Percentiles rank a stretch among this genome's conserved stretches.
These are phyloP conservation scores for Exophiala sideris DNA, from an alignment of 2,329 filamentous ascomycete species.

Conservation along the genomic window DNA sequence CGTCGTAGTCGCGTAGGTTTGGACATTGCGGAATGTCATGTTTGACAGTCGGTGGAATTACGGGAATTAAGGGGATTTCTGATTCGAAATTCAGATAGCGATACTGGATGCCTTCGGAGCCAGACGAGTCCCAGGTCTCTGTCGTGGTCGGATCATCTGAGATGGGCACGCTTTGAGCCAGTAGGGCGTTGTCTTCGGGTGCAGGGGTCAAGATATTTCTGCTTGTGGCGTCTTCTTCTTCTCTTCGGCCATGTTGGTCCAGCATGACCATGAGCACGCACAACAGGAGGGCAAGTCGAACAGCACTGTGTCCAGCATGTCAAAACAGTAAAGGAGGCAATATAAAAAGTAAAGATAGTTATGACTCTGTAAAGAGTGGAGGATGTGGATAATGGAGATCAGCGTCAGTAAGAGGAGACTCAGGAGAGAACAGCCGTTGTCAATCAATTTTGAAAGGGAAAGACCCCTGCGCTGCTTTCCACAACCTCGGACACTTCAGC, in stretches of 20 bases:
- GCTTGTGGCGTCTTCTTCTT: slow-evolving; percentile 2
- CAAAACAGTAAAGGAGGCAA: background rate
- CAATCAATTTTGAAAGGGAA: no score
- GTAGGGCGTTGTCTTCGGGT: background rate
- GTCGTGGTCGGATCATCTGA: slow-evolving; percentile 1
- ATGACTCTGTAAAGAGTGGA: no score
- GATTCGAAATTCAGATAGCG: slow-evolving; percentile 26
- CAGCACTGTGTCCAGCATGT: no score
- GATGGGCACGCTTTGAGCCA: slow-evolving; percentile 9
- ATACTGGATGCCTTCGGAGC: slow-evolving; percentile 19
- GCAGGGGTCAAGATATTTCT: background rate
- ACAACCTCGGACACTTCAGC: no score
- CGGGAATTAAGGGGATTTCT: slow-evolving; percentile 19
- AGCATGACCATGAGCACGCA: no score
- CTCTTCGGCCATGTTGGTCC: background rate
- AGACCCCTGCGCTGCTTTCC: no score
- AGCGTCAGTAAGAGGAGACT: no score
- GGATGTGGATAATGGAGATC: no score
- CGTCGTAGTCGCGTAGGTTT: slow-evolving; percentile 62
- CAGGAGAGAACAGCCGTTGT: no score
- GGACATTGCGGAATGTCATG: slow-evolving; percentile 41
- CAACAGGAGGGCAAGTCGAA: no score
- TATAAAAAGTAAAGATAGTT: background rate
- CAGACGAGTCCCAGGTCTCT: background rate
- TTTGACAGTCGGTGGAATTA: slow-evolving; percentile 11